phyloP scores from a whole-genome alignment of 257 asterid genomes.

The Penstemon davidsonii region DNA sequence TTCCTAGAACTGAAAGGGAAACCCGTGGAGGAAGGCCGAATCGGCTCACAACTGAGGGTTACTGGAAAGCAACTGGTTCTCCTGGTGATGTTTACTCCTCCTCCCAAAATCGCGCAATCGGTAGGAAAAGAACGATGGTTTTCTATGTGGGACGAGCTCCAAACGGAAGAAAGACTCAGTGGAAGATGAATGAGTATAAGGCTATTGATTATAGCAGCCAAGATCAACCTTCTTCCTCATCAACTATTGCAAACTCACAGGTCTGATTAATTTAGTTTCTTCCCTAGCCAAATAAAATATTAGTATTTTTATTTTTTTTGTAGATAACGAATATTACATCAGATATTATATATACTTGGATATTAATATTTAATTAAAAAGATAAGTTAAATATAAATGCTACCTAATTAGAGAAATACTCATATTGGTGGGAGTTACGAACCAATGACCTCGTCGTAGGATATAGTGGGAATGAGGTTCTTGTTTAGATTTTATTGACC shows the following conservation, averaged over 20 bases:
- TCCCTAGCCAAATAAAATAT: neutral
- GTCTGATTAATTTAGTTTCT: neutral
- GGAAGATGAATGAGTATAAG: constrained; percentile 76
- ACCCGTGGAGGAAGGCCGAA: constrained; percentile 57
- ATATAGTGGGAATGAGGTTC: too few relatives aligned
- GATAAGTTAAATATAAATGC: neutral
- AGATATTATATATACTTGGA: too few relatives aligned
- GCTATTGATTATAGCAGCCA: constrained; percentile 21
- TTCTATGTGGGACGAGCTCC: constrained; percentile 63
- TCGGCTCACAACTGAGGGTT: constrained; percentile 55
- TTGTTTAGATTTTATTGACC: too few relatives aligned
- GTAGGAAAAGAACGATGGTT: constrained; percentile 60
- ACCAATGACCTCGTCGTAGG: too few relatives aligned
- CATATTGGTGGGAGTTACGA: too few relatives aligned
- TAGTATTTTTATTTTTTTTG: too few relatives aligned
- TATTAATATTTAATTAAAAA: too few relatives aligned
- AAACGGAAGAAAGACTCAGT: constrained; percentile 46
- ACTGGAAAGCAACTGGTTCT: constrained; percentile 74
- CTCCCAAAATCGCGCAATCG: constrained; percentile 31
- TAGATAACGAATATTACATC: neutral
- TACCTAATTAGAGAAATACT: neutral
- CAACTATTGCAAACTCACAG: constrained; percentile 23
- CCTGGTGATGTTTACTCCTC: constrained; percentile 55
- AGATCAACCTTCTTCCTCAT: constrained; percentile 26
- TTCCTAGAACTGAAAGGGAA: constrained; percentile 52